Percentiles rank a stretch among this genome's conserved stretches.
Conservation (phyloP, 176 grass and related monocot species). For the Bonia amplexicaulis region DNA sequence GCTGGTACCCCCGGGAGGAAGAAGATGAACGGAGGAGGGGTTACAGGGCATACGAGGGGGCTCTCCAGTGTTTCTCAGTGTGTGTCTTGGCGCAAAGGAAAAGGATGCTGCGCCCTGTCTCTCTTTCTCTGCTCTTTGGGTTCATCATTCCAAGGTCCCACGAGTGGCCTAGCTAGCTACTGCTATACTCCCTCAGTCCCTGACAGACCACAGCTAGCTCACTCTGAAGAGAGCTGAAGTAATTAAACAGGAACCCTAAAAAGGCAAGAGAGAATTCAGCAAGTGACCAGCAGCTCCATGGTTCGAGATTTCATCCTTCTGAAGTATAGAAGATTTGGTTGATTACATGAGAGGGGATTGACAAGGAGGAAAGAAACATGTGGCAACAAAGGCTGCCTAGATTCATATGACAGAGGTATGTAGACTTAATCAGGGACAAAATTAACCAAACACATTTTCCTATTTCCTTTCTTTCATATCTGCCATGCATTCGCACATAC, state of each 20-base stretch:
- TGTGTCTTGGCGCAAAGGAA: slow-evolving; percentile 42
- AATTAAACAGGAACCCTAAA: background rate
- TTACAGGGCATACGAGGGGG: background rate
- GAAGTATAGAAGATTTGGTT: background rate
- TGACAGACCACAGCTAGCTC: slow-evolving; percentile 7
- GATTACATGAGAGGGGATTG: background rate
- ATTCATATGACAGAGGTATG: background rate
- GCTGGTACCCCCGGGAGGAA: accelerated
- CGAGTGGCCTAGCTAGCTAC: slow-evolving; percentile 44
- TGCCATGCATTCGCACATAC: background rate
- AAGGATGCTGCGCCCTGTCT: slow-evolving; percentile 33
- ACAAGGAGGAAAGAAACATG: background rate
- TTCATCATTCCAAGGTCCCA: slow-evolving; percentile 71
- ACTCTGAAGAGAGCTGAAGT: background rate
- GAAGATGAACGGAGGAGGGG: background rate
- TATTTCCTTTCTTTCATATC: background rate
- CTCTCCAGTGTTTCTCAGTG: slow-evolving; percentile 15
- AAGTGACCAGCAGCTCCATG: background rate
- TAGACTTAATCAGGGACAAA: background rate
- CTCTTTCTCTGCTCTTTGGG: slow-evolving; percentile 37
- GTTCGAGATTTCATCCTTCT: background rate
- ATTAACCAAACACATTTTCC: background rate
- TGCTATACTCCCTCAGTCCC: background rate
- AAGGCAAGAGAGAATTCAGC: background rate
- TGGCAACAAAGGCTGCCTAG: background rate